Base-by-base conservation (phyloP, 805 yeast genomes). In the Yamadazyma laniorum region DNA sequence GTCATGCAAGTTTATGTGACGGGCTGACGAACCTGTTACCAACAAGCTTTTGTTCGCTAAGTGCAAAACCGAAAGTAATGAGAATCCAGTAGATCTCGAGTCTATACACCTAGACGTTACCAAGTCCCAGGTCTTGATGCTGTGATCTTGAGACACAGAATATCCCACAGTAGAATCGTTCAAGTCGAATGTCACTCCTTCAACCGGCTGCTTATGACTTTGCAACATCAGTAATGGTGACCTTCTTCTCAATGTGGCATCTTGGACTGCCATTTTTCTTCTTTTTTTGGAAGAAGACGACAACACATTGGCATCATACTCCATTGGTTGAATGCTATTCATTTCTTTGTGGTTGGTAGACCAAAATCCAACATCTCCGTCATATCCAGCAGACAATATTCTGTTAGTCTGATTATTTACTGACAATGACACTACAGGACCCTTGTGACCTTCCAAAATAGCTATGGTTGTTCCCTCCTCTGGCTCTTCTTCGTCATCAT, bases 11-110 rank as follows among this genome's bases (percentile, higher is more conserved):
- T 89, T 82, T 47, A 93, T 90, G 62, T 93, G 98, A 63, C 99
- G 83, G n/a, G 97, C 97, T 9, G 96, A 83, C 1, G 97, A 88
- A n/a, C 99, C 99, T 40, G 91, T 79, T 6, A 90, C 95, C 21
- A 93, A 64, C 39, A 93, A 67, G 45, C 85, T 77, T 37, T 82
- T 66, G 35, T 76, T 70, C 5, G 85, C 78, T 44, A 93, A 68
- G 49, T 81, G 81, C 21, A 80, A 70, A 19, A 90, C 63, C 0
- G 96, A 85, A 31, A 90, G 72, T 46, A 93, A 71, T 8, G 98
- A 82, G 61, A 77, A 90, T 11, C 90, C 85, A 0, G 98, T 89
- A 15, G 85, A 76, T 61, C 85, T 82, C 3, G 97, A 85, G 57
- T 89, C 96, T 19, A 93, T 84, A 52, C 88, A 79, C 48, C 86